Evolutionary conservation across 306 rosid genomes (phyloP).

Genomic region (Crotalaria pallida): DNA sequence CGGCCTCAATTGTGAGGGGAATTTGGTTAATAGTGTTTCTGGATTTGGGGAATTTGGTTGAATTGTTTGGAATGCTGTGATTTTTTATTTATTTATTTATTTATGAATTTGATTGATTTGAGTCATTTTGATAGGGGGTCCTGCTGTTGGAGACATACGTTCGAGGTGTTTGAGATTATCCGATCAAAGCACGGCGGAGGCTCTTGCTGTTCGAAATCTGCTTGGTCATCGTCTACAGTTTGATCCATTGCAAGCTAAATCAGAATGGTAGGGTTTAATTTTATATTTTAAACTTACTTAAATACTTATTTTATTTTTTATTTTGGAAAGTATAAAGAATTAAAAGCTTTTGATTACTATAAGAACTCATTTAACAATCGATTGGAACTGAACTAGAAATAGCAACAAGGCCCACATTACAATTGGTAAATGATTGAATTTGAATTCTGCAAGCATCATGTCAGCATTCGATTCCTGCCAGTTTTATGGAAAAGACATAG

Average conservation of each 20-base stretch:
- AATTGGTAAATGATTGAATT: too few relatives aligned
- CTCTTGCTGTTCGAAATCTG: constrained; percentile 78
- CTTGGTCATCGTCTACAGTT: constrained; percentile 78
- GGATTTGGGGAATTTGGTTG: background rate
- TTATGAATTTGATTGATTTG: constrained; percentile 9
- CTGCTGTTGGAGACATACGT: constrained; percentile 96
- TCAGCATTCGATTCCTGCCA: too few relatives aligned
- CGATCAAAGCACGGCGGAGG: constrained; percentile 79
- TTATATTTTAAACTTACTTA: background rate
- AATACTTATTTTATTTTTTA: background rate
- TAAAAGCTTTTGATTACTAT: too few relatives aligned
- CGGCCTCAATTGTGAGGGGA: too few relatives aligned
- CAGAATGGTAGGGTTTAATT: constrained; percentile 54
- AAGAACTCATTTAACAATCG: too few relatives aligned
- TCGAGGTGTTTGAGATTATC: constrained; percentile 90
- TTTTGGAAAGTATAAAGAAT: too few relatives aligned
- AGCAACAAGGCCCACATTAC: too few relatives aligned
- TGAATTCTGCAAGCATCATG: too few relatives aligned
- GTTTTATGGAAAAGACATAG: too few relatives aligned
- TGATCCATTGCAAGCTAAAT: constrained; percentile 60
- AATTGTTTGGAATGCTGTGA: background rate
- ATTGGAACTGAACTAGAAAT: too few relatives aligned
- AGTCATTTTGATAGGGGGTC: constrained; percentile 59
- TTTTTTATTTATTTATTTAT: too few relatives aligned
- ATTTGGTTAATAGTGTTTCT: background rate